These are phyloP conservation scores for Ogataea corticis DNA, from an alignment of 805 yeast species.

Conservation along the genomic window DNA sequence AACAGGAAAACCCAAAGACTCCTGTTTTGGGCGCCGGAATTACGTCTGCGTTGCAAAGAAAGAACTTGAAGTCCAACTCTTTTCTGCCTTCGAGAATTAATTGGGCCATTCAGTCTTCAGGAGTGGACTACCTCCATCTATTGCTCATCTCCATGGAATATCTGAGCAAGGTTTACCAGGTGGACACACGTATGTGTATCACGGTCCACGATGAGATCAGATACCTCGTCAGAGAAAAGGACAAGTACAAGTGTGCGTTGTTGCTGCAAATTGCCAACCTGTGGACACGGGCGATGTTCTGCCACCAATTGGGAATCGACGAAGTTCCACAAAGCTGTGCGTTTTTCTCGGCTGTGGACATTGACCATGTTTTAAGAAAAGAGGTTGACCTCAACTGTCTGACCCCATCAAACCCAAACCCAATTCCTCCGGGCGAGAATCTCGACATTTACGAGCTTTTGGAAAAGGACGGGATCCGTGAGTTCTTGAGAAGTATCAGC, in stretches of 20 bases:
- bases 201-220: constrained; percentile 97
- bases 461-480: constrained; percentile 35
- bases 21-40: constrained; percentile 94
- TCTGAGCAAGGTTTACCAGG: constrained; percentile 57
- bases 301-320: constrained; percentile 84
- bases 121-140: constrained; percentile 92
- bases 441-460: constrained; percentile 59
- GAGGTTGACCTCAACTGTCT: constrained; percentile 91
- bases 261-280: constrained; percentile 85
- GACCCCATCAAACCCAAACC: constrained; percentile 78
- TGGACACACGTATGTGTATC: constrained; percentile 76
- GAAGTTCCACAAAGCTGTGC: constrained; percentile 96
- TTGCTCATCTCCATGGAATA: constrained; percentile 86
- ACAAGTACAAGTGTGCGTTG: constrained; percentile 74
- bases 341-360: constrained; percentile 90
- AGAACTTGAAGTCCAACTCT: constrained; percentile 61
- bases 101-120: constrained; percentile 98
- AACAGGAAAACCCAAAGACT: constrained; percentile 75
- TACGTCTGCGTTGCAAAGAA: constrained; percentile 73
- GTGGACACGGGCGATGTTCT: constrained; percentile 96
- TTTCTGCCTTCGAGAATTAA: constrained; percentile 90
- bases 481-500: constrained; percentile 22
- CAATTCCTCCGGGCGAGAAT: constrained; percentile 80
- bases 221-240: constrained; percentile 71
- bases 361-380: constrained; percentile 84